Evolutionary conservation across 176 grass and related monocot species (phyloP).

Genomic region (Cenchrus americanus): DNA sequence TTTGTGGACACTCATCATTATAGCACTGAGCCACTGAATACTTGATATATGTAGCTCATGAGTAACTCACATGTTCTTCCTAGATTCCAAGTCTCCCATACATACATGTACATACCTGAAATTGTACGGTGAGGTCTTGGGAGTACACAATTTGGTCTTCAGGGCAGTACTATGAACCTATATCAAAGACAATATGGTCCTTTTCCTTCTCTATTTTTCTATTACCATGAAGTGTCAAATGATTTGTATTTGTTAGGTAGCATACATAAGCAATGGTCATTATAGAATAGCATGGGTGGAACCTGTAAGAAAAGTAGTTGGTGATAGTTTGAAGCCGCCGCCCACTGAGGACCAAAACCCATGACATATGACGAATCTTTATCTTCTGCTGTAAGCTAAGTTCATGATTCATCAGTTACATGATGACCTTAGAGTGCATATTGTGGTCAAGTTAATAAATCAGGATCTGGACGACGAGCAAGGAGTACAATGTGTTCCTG

Average conservation of each 20-base stretch:
- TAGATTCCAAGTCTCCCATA: background rate
- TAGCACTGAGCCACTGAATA: background rate
- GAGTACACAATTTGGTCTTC: slow-evolving; percentile 1
- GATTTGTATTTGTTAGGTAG: background rate
- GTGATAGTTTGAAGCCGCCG: slow-evolving; percentile 4
- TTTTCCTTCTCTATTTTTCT: background rate
- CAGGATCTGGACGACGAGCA: background rate
- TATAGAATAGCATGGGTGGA: background rate
- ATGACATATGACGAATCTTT: slow-evolving; percentile 6
- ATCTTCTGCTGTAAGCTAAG: slow-evolving; percentile 10
- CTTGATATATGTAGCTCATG: slow-evolving; percentile 1
- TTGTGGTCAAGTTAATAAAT: background rate
- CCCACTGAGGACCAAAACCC: background rate
- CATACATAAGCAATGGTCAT: slow-evolving; percentile 33
- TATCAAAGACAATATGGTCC: background rate
- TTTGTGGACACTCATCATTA: too few relatives aligned
- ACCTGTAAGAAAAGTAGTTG: slow-evolving; percentile 17
- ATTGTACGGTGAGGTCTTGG: background rate
- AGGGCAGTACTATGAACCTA: background rate
- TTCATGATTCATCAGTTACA: background rate
- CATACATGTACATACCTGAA: background rate
- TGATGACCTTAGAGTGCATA: background rate
- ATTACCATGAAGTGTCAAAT: background rate
- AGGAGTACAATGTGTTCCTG: background rate
- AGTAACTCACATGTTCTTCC: slow-evolving; percentile 9